Base-by-base conservation (phyloP, 768 basidiomycete genomes). In the Galerina sulciceps region DNA sequence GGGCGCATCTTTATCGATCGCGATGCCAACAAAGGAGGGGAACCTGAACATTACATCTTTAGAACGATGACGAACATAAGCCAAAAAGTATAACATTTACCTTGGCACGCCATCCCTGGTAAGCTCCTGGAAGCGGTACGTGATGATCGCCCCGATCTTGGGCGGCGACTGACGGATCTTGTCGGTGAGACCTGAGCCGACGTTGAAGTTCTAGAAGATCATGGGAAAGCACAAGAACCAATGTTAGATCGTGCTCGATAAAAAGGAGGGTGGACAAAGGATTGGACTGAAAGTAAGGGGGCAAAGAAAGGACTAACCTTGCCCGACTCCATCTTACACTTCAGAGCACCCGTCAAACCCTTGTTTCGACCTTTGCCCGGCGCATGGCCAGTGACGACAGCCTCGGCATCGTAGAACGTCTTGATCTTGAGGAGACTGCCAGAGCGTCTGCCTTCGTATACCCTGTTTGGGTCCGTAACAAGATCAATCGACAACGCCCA, bases 401-500 rank as follows among this genome's bases (percentile, higher is more conserved):
- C 85, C 65, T 87, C 85, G 1, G 83, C 85, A 61, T 87, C 85
- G 64, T 83, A 84, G 67, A 86, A 87, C 3, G 83, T 82, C 79
- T 87, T 87, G 67, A 87, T 77, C 66, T 87, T 87, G 14, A 84
- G 68, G 4, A 87, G 69, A 3, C 81, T 78, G 5, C 65, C 70
- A 0, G 83, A 85, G 22, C 85, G 75, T 6, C 70, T 66, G 3
- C 80, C 80, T 66, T 85, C 83, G 55, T 87, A 87, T 38, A 71
- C 43, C 22, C 83, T 84, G 36, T 41, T 20, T 14, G 20, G 36
- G 35, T 17, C 8, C 4, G n/a, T n/a, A 17, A 46, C 5, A 4
- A 1, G 34, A 31, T 23, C 15, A 14, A 23, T 17, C n/a, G 4
- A 26, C 20, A 14, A 51, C 26, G 36, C 38, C 22, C 34, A 4